phyloP scores from a whole-genome alignment of 1,284 basidiomycete genomes.

The Cystobasidium slooffiae region DNA sequence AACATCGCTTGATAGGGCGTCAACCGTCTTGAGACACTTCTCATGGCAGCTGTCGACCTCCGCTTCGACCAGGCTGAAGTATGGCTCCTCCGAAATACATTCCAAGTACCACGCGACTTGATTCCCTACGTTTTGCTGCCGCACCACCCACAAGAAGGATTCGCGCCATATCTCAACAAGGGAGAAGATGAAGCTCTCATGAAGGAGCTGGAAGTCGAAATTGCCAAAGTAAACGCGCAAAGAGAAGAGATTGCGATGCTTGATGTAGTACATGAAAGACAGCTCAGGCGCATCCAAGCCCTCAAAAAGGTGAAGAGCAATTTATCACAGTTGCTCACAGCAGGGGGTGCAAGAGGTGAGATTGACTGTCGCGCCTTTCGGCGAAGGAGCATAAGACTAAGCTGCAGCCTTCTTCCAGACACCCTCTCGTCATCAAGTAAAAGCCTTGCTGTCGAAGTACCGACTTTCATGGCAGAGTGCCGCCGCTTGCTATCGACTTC shows the following conservation, averaged over 20 bases:
- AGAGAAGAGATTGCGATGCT: constrained; percentile 43
- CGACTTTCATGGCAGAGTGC: constrained; percentile 14
- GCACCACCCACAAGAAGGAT: constrained; percentile 45
- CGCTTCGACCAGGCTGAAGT: constrained; percentile 52
- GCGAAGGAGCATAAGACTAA: neutral
- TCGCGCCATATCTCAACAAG: neutral
- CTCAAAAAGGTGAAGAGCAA: constrained; percentile 36
- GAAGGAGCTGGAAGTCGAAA: constrained; percentile 48
- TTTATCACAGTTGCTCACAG: constrained; percentile 21
- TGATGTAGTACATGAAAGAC: constrained; percentile 38
- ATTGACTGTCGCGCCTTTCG: neutral
- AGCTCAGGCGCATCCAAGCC: constrained; percentile 28
- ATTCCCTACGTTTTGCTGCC: constrained; percentile 50
- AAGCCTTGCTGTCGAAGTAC: constrained; percentile 15
- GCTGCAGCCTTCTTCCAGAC: constrained; percentile 7
- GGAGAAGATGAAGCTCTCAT: constrained; percentile 44
- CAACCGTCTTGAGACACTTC: constrained; percentile 51
- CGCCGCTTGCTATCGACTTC: constrained; percentile 1
- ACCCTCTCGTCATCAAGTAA: constrained; percentile 24
- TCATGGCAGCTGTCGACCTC: constrained; percentile 51
- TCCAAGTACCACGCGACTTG: constrained; percentile 45
- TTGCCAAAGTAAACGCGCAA: constrained; percentile 47
- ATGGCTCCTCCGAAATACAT: constrained; percentile 52
- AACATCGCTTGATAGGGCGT: constrained; percentile 45
- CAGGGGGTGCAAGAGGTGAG: constrained; percentile 39